Percentiles rank a stretch among this genome's conserved stretches.
These are phyloP conservation scores for Bacidia rubella DNA, from an alignment of 495 filamentous ascomycete species.

Conservation along the genomic window DNA sequence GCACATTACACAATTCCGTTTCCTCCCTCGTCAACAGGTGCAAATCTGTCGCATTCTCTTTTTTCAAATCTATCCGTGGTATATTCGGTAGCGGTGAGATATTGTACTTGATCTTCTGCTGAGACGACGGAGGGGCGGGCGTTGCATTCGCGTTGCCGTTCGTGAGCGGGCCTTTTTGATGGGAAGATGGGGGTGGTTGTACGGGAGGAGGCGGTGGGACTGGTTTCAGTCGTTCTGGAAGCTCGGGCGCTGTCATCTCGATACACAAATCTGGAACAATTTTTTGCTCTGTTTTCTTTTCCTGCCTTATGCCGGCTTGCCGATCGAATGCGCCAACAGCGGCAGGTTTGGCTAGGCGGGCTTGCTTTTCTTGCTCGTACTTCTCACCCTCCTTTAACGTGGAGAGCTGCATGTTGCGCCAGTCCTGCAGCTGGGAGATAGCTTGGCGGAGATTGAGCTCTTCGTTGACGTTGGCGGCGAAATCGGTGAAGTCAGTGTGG, in stretches of 20 bases:
- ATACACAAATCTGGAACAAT: conserved; percentile 42
- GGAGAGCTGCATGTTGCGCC: conserved; percentile 70
- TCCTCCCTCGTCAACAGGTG: conserved; percentile 83
- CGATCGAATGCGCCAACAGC: conserved; percentile 72
- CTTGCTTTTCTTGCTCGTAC: conserved; percentile 82
- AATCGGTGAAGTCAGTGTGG: conserved; percentile 72
- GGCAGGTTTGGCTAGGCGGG: conserved; percentile 48
- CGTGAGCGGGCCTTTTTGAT: conserved; percentile 20
- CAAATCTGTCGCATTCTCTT: conserved; percentile 66
- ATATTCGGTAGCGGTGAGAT: conserved; percentile 11
- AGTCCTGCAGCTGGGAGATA: conserved; percentile 84
- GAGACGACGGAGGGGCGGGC: conserved; percentile 23
- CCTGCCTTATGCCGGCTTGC: conserved; percentile 43
- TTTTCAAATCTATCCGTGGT: conserved; percentile 38
- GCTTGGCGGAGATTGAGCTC: conserved; percentile 86
- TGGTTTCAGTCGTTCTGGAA: conserved; percentile 44
- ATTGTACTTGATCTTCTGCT: conserved; percentile 21
- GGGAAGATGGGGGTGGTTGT: conserved; percentile 9
- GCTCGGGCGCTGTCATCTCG: conserved; percentile 68
- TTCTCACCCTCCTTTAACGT: conserved; percentile 81
- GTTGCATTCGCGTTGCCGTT: conserved; percentile 30
- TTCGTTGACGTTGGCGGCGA: conserved; percentile 70
- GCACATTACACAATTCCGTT: conserved; percentile 64
- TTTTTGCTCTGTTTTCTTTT: conserved; percentile 38
- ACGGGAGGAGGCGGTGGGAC: conserved; percentile 8